These are phyloP conservation scores for Apophysomyces trapeziformis DNA, from an alignment of 371 early-diverging fungal species.

Conservation along the genomic window DNA sequence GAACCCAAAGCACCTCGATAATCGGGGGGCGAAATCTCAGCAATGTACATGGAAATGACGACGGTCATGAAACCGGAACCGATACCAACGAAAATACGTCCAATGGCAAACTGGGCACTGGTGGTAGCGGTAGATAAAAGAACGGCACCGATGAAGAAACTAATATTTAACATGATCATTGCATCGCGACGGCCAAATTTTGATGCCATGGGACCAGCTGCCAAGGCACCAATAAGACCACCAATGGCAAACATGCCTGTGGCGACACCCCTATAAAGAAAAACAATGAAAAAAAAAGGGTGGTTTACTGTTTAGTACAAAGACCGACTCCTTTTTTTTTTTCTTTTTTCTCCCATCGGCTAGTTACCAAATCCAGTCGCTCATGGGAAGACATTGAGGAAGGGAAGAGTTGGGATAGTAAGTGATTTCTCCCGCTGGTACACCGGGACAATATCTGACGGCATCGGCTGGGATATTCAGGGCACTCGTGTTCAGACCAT, in stretches of 20 bases:
- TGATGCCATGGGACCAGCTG: constrained; percentile 55
- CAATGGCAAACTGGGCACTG: constrained; percentile 61
- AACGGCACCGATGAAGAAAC: constrained; percentile 62
- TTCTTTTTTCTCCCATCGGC: neutral
- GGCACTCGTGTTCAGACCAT: constrained; percentile 29
- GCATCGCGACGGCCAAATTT: constrained; percentile 59
- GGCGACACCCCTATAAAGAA: constrained; percentile 41
- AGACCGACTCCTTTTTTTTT: neutral
- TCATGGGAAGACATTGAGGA: constrained; percentile 28
- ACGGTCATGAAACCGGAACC: constrained; percentile 75
- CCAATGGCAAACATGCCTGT: constrained; percentile 62
- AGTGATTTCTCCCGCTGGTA: constrained; percentile 18
- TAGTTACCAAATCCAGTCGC: constrained; percentile 32
- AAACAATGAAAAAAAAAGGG: too few species aligned
- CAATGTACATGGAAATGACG: constrained; percentile 75
- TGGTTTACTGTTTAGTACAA: neutral
- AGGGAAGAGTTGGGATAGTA: constrained; percentile 20
- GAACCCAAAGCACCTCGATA: constrained; percentile 63
- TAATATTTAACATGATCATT: constrained; percentile 56
- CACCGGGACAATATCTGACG: constrained; percentile 17
- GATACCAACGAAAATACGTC: constrained; percentile 78
- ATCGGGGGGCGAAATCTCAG: constrained; percentile 68
- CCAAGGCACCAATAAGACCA: constrained; percentile 67
- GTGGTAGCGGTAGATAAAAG: constrained; percentile 54
- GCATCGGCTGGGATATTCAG: constrained; percentile 26